phyloP scores from a whole-genome alignment of 139 green algal species.

The Chloropicon primus region DNA sequence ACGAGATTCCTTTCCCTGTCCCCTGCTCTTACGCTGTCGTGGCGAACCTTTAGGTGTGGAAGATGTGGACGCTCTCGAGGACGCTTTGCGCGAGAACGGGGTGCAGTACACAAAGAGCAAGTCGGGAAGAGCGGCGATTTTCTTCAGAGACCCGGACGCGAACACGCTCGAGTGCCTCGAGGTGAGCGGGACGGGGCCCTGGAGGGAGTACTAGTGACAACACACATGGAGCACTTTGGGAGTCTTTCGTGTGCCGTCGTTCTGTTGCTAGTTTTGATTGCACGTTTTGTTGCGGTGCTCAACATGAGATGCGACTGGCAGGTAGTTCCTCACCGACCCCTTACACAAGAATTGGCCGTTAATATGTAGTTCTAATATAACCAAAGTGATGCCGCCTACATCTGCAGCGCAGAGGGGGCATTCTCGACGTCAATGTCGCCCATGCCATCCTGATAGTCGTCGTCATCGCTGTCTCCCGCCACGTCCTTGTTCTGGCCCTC shows the following conservation, averaged over 20 bases:
- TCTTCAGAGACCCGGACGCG: conserved; percentile 66
- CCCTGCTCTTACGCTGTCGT: no score
- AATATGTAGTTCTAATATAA: no score
- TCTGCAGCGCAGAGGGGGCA: neutral
- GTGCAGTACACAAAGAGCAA: conserved; percentile 60
- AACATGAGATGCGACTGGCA: no score
- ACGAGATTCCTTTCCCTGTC: no score
- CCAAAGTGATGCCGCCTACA: neutral
- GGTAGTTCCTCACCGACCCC: no score
- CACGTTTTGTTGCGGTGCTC: no score
- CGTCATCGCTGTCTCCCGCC: conserved; percentile 1
- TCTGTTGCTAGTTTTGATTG: no score
- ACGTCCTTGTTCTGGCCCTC: conserved; percentile 34
- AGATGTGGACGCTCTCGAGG: conserved; percentile 39
- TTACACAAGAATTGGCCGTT: no score
- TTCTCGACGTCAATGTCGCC: neutral
- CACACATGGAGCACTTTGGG: no score
- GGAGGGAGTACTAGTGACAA: no score
- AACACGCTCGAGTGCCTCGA: neutral
- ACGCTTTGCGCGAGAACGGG: conserved; percentile 33
- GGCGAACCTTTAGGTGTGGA: no score
- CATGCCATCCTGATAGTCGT: conserved; percentile 18
- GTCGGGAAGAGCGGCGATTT: conserved; percentile 62
- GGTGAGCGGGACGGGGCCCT: neutral
- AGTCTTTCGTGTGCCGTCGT: no score